These are phyloP conservation scores for Moringa oleifera DNA, from an alignment of 345 rosid species.

Conservation along the genomic window DNA sequence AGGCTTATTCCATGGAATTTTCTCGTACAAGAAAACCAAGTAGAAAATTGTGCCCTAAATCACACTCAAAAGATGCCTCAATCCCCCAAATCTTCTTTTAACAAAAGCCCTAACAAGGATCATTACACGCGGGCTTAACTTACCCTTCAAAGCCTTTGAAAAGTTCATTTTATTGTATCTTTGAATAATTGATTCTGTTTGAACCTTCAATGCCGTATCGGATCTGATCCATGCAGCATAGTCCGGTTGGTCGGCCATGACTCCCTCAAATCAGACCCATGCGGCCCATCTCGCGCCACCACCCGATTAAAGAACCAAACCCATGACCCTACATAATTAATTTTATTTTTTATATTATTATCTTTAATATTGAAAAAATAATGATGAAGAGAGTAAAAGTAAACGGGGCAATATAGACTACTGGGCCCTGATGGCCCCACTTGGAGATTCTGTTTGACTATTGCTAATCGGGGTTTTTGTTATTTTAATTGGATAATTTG, in stretches of 20 bases:
- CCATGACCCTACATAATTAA: conserved; percentile 5
- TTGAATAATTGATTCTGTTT: conserved; percentile 4
- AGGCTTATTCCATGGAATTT: neutral
- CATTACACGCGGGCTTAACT: conserved; percentile 7
- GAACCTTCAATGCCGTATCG: conserved; percentile 6
- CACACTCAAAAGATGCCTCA: conserved; percentile 20
- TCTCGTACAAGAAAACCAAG: conserved; percentile 18
- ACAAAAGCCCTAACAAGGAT: neutral
- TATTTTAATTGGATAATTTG: conserved; percentile 3
- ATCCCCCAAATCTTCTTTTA: conserved; percentile 17
- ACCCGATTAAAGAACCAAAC: too few relatives aligned
- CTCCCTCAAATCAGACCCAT: too few relatives aligned
- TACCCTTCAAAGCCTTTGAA: neutral
- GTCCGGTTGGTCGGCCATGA: conserved; percentile 40
- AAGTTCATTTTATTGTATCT: conserved; percentile 7
- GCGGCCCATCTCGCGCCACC: too few relatives aligned
- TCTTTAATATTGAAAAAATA: too few relatives aligned
- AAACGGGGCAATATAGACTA: conserved; percentile 4
- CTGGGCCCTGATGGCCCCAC: conserved; percentile 10
- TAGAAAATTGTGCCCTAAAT: neutral
- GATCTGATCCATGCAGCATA: conserved; percentile 17
- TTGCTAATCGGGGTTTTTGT: neutral
- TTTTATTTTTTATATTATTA: too few relatives aligned
- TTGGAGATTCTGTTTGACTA: conserved; percentile 30
- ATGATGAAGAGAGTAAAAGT: too few relatives aligned